Evolutionary conservation across 306 rosid genomes (phyloP), one percentile per base, ranked within the genome.

Genomic region (Vachellia pachyceras): DNA sequence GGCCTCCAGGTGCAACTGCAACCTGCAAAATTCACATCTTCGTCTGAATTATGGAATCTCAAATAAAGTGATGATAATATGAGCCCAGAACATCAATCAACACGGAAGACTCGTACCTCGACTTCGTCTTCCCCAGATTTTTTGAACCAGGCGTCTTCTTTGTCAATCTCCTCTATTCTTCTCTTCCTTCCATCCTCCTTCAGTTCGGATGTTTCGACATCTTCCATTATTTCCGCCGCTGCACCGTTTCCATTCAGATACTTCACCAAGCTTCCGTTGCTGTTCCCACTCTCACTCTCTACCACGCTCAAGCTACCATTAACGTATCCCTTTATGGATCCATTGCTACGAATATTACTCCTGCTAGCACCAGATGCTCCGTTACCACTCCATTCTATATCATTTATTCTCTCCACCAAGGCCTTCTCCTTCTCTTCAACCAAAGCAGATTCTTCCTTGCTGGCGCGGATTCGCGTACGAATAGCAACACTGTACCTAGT

Each of bases 111-210:
- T 29, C 88, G 68, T 86, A 95, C 95, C 97, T 91, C 93, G 66
- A 85, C 83, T 5, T 79, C 79, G 33, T 83, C 81, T 37, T 69
- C 54, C 54, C 77, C 92, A 4, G 70, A 77, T 54, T 39, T 83
- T 82, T 93, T 95, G 68, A 95, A 95, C 99, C 99, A 95, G 0
- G 97, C 99, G 0, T 95, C 98, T 83, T 95, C 98, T 81, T 86
- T 95, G 5, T 98, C 99, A 87, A 95, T 92, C 76, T 95, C 97
- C 90, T 95, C 99, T 80, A 95, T 70, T 81, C 91, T 93, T 83
- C 75, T 95, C 98, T 88, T 87, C 92, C 99, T 90, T 42, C 92
- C 97, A 76, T 87, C 92, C 89, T 95, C 97, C 76, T 49, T 85
- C 73, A 52, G 45, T 76, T 82, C 83, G 69, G 82, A 72, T 29